Evolutionary conservation across 257 asterid species (phyloP), one percentile per base, ranked within the genome.

Genomic region (Solanum ossicruentum): DNA sequence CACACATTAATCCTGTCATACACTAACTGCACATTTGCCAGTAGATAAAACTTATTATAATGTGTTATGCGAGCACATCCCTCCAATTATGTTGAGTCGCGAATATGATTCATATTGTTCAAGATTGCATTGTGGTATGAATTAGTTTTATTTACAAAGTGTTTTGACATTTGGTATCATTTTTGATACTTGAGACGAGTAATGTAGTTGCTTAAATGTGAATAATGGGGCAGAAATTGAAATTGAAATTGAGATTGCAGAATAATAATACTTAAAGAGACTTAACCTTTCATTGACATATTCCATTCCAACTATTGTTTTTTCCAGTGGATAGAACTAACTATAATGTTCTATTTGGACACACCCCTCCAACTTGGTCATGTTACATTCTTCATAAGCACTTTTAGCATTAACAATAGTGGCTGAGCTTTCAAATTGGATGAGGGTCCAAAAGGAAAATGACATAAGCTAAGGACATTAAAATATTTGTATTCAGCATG

Each of bases 401-500:
- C 2, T 65, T 5, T 65, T 13, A 6, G 3, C 20, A 63, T 26
- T 2, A 63, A 26, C 20, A 26, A 12, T 43, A 23, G 43, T 23
- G 71, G 9, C 20, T 26, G 41, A 63, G 41, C 0, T 63, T 9
- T 61, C 69, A 12, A 61, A 61, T 63, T 63, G 71, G 41, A 63
- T 52, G 8, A 43, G 8, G 66, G 3, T 63, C 18, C 0, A 13
- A 11, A 49, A 8, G 45, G 63, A 8, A 41, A 83, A 78, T 8
- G 47, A 73, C 63, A 82, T 65, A 85, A 17, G 17, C 80, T 67
- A 20, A 60, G 28, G 81, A 85, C 86, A 80, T 55, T 39, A 60
- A 84, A 86, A 65, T 56, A 83, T 77, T 84, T 17, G 3, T 55
- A 17, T 55, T 47, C 8, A 77, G 82, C 87, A 83, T 91, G 65